Evolutionary conservation across 805 yeast species (phyloP), one percentile per base, ranked within the genome.

Genomic region (Ogataea angusta): DNA sequence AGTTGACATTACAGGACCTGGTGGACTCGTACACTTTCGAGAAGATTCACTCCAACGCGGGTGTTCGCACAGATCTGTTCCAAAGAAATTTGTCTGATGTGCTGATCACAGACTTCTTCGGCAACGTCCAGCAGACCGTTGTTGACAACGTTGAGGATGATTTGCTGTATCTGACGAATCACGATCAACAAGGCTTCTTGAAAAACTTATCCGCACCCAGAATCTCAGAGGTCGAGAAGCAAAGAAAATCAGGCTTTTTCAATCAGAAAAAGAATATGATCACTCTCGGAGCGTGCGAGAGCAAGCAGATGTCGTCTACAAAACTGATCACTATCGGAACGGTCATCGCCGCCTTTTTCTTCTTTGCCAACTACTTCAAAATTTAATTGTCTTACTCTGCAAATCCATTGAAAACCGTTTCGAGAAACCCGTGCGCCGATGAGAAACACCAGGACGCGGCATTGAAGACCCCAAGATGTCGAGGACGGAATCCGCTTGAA

Each of bases 51-150:
- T 88, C 96, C 2, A 82, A 85, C 53, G 91, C 95, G 1, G 99
- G 99, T n/a, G 80, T 93, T 27, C 73, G 95, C 48, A 78, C 88
- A 0, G 96, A 90, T 59, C 64, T 86, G 44, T 87, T 78, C 63
- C 61, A 73, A 31, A 73, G 95, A 53, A 76, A 84, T 47, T 67
- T 80, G 33, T 66, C 72, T 3, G 77, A 84, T 30, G 95, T 89
- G 4, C 66, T 78, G 39, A 75, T 93, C 49, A 90, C 98, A 0
- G 98, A 93, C 59, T 93, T 93, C 60, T 90, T 93, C 53, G 99
- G 97, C 2, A 88, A 88, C 52, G 85, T 89, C 15, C 96, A 89
- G 61, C 78, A 81, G 40, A 85, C 85, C 2, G 73, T 84, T 3
- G 63, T 79, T n/a, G 67, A 61, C 34, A 70, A 73, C 38, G 75